These are phyloP conservation scores for Myriosclerotinia duriaeana DNA, from an alignment of 2,329 filamentous ascomycete species.

Conservation along the genomic window DNA sequence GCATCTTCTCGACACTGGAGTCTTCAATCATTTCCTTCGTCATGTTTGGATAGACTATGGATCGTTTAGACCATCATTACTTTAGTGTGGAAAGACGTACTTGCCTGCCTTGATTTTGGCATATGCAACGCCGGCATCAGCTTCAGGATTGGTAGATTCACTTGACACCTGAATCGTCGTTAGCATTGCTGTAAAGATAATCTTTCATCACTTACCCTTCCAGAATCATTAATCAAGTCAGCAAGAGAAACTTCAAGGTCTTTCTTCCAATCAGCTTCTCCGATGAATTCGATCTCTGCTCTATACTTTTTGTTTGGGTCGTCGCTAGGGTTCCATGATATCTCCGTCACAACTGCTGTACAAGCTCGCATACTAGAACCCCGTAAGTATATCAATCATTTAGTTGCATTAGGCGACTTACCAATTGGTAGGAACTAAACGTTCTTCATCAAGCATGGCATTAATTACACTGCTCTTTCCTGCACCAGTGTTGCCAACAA, in stretches of 20 bases:
- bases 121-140: slow-evolving; percentile 47
- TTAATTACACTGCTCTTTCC: slow-evolving; percentile 37
- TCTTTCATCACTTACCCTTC: slow-evolving; percentile 33
- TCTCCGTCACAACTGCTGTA: slow-evolving; percentile 25
- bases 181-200: slow-evolving; percentile 23
- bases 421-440: slow-evolving; percentile 45
- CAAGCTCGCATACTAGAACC: slow-evolving; percentile 29
- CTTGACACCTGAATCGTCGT: slow-evolving; percentile 38
- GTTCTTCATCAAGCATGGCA: slow-evolving; percentile 48
- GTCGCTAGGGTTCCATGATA: slow-evolving; percentile 34
- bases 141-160: slow-evolving; percentile 29
- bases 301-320: slow-evolving; percentile 42
- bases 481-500: slow-evolving; percentile 37
- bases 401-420: not conserved
- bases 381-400: not conserved
- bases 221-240: slow-evolving; percentile 28
- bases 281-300: slow-evolving; percentile 45
- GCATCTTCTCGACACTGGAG: slow-evolving; percentile 28
- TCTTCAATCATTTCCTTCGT: slow-evolving; percentile 44
- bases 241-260: slow-evolving; percentile 28
- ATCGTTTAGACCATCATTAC: slow-evolving; percentile 37
- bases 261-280: slow-evolving; percentile 30
- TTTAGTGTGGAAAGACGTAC: slow-evolving; percentile 43
- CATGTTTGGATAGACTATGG: slow-evolving; percentile 45
- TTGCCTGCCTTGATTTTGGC: slow-evolving; percentile 50